Base-by-base conservation (phyloP, 2,329 filamentous ascomycete genomes). In the Dactylellina sp. region DNA sequence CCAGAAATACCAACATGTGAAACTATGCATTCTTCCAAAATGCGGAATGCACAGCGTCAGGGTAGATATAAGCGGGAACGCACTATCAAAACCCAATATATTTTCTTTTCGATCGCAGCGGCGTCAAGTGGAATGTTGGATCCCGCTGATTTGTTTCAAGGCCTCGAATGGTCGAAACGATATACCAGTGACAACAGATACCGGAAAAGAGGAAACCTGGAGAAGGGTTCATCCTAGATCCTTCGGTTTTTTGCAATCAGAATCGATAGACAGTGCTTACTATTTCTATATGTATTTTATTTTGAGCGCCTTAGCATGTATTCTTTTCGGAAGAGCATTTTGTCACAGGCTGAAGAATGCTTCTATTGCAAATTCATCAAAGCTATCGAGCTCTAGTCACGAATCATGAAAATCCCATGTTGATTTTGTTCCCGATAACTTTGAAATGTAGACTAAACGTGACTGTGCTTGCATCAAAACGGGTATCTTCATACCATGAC, bases 121-220 rank as follows among this genome's bases (percentile, higher is more conserved):
- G 46, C 61, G 50, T 55, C 37, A 64, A 44, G 28, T 40, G 61
- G 70, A 74, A 74, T 74, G 70, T 55, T 14, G 24, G 46, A 16
- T 28, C 44, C 28, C 25, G 46, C 46, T 28, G 65, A 57, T 66
- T 46, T 44, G 55, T 70, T 61, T 55, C 63, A 66, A 42, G 5
- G 18, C 37, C 24, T 40, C 22, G 12, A 16, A 50, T 44, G 18
- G 32, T 18, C 24, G 44, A 49, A 49, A 47, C 22, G n/a, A 25
- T 40, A 6, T 57, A n/a, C 39, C 32, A 32, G 9, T 32, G 4
- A 9, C 28, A 32, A 32, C n/a, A n/a, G n/a, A 20, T n/a, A 46
- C 5, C n/a, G 18, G 40, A 5, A 6, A 32, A n/a, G 18, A 22
- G 47, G 28, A 3, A 12, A 40, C 28, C 25, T 37, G 6, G 16